Evolutionary conservation across 257 asterid genomes (phyloP).

Genomic region (Penstemon barbatus): DNA sequence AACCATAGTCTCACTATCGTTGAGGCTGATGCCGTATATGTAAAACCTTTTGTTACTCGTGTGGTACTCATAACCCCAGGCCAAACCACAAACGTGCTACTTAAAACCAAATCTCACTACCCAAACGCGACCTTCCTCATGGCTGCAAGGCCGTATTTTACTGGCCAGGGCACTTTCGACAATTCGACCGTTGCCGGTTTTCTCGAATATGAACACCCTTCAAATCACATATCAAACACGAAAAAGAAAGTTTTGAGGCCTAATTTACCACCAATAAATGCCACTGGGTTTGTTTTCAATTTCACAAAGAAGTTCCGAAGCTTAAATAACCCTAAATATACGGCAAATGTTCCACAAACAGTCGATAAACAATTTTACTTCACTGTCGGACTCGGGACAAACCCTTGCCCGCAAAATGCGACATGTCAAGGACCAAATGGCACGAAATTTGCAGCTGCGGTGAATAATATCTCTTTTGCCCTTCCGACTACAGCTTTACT

Average conservation of each 20-base stretch:
- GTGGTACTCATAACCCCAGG: slow-evolving; percentile 58
- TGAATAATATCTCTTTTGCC: slow-evolving; percentile 57
- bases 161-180: slow-evolving; percentile 67
- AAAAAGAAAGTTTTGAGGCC: slow-evolving; percentile 41
- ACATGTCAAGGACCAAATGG: slow-evolving; percentile 73
- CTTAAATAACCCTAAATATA: slow-evolving; percentile 51
- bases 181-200: slow-evolving; percentile 66
- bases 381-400: slow-evolving; percentile 61
- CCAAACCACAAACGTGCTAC: slow-evolving; percentile 65
- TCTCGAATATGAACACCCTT: slow-evolving; percentile 49
- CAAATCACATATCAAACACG: slow-evolving; percentile 5
- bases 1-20: slow-evolving; percentile 60
- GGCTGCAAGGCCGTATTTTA: slow-evolving; percentile 60
- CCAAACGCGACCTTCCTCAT: slow-evolving; percentile 61
- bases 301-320: slow-evolving; percentile 52
- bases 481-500: slow-evolving; percentile 59
- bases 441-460: slow-evolving; percentile 57
- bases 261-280: slow-evolving; percentile 43
- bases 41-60: slow-evolving; percentile 54
- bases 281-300: slow-evolving; percentile 48
- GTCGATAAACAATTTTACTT: slow-evolving; percentile 50
- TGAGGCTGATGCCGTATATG: slow-evolving; percentile 62
- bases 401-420: slow-evolving; percentile 53
- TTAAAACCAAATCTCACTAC: slow-evolving; percentile 45
- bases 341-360: slow-evolving; percentile 50